Percentiles rank a stretch among this genome's conserved stretches.
Conservation (phyloP, 225 moss, liverwort and hornwort species). For the Ulota crispa region DNA sequence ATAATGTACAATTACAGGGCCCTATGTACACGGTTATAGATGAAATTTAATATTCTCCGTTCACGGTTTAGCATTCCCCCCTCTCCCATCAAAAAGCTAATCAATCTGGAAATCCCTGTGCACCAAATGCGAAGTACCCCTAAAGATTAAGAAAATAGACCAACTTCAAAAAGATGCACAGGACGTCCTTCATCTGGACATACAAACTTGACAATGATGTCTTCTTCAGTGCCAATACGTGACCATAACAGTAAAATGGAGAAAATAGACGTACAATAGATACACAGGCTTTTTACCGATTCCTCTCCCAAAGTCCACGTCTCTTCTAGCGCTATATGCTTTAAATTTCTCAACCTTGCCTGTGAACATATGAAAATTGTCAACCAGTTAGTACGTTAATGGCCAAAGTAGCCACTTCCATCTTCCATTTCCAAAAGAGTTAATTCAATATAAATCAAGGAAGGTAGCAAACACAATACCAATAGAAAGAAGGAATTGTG, state of each 20-base stretch:
- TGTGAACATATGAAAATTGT: constrained; percentile 16
- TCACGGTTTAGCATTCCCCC: neutral
- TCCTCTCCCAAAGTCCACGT: constrained; percentile 85
- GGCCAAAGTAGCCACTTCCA: neutral
- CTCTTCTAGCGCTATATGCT: constrained; percentile 66
- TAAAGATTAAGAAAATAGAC: too few species aligned
- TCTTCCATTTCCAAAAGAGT: neutral
- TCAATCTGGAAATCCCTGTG: too few species aligned
- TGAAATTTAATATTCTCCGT: too few species aligned
- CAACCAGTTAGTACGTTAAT: neutral
- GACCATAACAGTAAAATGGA: neutral
- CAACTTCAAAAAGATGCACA: too few species aligned
- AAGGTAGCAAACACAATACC: neutral
- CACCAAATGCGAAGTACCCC: too few species aligned
- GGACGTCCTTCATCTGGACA: neutral
- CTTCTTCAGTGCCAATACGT: neutral
- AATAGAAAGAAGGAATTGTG: neutral
- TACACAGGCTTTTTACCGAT: constrained; percentile 71
- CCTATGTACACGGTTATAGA: too few species aligned
- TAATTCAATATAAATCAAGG: neutral
- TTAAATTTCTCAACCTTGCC: constrained; percentile 53
- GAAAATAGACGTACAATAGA: constrained; percentile 63
- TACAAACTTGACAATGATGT: neutral
- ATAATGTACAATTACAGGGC: too few species aligned
- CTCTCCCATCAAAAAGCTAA: too few species aligned